Evolutionary conservation across 306 rosid species (phyloP).

Genomic region (Trifolium fragiferum): DNA sequence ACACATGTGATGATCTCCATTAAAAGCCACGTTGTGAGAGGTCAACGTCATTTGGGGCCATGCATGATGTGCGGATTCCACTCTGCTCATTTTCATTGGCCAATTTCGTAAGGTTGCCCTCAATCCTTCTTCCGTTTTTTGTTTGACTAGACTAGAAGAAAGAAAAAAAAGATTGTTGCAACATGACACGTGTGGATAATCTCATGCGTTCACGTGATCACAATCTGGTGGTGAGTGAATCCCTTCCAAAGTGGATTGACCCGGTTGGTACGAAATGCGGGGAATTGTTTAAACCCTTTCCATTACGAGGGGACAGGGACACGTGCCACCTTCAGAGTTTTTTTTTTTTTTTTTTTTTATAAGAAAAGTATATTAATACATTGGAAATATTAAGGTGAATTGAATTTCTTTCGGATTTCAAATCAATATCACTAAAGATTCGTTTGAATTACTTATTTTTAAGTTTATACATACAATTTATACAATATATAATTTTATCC

Average conservation of each 20-base stretch:
- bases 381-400: too few species aligned
- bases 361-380: too few species aligned
- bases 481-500: too few species aligned
- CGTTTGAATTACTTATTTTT: too few species aligned
- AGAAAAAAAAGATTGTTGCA: background rate
- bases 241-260: conserved; percentile 14
- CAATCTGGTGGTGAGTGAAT: background rate
- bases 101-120: conserved; percentile 29
- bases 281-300: conserved; percentile 30
- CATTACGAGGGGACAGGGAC: background rate
- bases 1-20: conserved; percentile 16
- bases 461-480: too few species aligned
- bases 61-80: conserved; percentile 42
- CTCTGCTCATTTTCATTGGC: conserved; percentile 34
- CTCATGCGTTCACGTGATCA: conserved; percentile 43
- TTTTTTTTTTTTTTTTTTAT: too few species aligned
- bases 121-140: conserved; percentile 24
- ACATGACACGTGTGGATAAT: conserved; percentile 17
- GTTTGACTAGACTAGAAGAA: conserved; percentile 43
- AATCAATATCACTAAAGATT: too few species aligned
- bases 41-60: conserved; percentile 46
- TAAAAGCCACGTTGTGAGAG: conserved; percentile 39
- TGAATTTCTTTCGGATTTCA: too few species aligned
- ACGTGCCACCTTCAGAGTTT: conserved; percentile 1
- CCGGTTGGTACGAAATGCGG: conserved; percentile 37